Evolutionary conservation across 192 early-diverging fungal species (phyloP), one percentile per base, ranked within the genome.

Genomic region (Globomyces pollinis-pini): DNA sequence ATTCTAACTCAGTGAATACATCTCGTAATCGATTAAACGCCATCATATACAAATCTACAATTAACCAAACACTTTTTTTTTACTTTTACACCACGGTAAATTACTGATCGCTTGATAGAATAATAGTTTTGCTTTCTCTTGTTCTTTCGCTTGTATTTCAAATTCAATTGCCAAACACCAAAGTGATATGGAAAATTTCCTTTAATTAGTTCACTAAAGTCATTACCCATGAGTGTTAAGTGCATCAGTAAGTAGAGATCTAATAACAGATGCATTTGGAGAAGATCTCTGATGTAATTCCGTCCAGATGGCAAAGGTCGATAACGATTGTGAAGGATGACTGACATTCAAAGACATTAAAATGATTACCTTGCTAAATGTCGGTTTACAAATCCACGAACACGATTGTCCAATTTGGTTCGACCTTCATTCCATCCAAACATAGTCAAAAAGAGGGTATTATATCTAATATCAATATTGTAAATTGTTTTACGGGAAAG

Each of bases 371-470:
- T 72, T 49, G 58, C 55, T 41, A 83, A 54, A 8, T 56, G 34
- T 50, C 24, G 21, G 15, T 76, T 68, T 31, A 84, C 44, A 1
- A 68, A 58, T 1, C 68, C 38, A 16, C 77, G 53, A 1, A 87
- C 74, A n/a, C 80, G 61, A 58, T 72, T 77, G 28, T 85, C 75
- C 43, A 87, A 71, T 64, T 77, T 81, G 4, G 71, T 74, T 58
- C 72, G 67, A 31, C 64, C 57, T 64, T 88, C 86, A 51, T 80
- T 83, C 70, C 67, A 74, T n/a, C 77, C 68, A 62, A 76, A 85
- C 32, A 80, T 16, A 5, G 56, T 60, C 57, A 80, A 61, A 32
- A 88, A 67, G 11, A 75, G 49, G 1, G 74, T 72, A 57, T 88
- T 85, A n/a, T n/a, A n/a, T n/a, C n/a, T n/a, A n/a, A n/a, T n/a